Base-by-base conservation (phyloP, 192 early-diverging fungal genomes). In the Phlyctochytrium arcticum region DNA sequence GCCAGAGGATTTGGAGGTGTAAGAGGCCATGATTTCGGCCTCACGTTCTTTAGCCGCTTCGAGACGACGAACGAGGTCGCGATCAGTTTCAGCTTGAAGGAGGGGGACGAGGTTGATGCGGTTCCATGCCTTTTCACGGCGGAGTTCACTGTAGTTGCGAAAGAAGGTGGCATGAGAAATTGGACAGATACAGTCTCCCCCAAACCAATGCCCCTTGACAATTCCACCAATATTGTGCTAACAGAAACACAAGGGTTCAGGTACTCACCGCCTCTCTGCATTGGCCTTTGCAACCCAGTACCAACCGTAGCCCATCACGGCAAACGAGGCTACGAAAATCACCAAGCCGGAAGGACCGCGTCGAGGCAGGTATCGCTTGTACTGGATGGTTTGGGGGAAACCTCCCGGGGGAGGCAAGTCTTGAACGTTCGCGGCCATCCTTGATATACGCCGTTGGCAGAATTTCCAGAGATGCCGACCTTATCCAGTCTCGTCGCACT, bases 101-200 rank as follows among this genome's bases (percentile, higher is more conserved):
- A 96, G 60, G 3, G 96, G 96, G 19, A 92, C 79, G 19, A 98
- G 78, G 81, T 94, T 81, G 64, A 98, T 92, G 46, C 96, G 87
- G 51, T 87, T 74, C 96, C 96, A 98, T 10, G 87, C 80, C 63
- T 95, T 92, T 74, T 97, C 94, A 60, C 96, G 87, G 36, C 89
- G 84, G 26, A 94, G 77, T 67, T 98, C 96, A 48, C 94, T 92
- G 67, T 6, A n/a, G n/a, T n/a, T n/a, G 39, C 1, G 21, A 44
- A 44, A 19, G 15, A 2, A 44, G 39, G 39, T 44, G 39, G 39
- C 21, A n/a, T 44, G 0, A n/a, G 2, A 44, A 2, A 19, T 44
- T 44, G 12, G 12, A 2, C 39, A 44, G 0, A 44, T n/a, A 44
- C 21, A 44, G 12, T 12, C 2, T 44, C 2, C 39, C n/a, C n/a